These are phyloP conservation scores for Rheum nobile DNA, from an alignment of 148 eudicot species.

Conservation along the genomic window DNA sequence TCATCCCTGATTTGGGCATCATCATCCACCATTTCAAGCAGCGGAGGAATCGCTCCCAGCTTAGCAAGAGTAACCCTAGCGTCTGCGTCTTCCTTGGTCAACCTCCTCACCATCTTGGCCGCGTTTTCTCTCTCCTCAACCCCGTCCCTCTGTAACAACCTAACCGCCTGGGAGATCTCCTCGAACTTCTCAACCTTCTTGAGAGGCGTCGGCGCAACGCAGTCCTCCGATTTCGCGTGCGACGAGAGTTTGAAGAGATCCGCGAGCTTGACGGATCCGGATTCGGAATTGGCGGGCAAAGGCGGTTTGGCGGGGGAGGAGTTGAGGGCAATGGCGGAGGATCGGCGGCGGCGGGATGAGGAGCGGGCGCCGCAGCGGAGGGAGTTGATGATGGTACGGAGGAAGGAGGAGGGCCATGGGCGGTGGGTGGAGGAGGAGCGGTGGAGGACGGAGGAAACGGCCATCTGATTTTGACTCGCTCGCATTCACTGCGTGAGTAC, in stretches of 20 bases:
- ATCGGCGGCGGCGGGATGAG: not conserved
- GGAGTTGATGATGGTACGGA: slow-evolving; percentile 38
- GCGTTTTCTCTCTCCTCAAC: slow-evolving; percentile 34
- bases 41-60: slow-evolving; percentile 85
- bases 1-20: not conserved
- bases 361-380: slow-evolving; percentile 41
- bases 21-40: slow-evolving; percentile 42
- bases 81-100: slow-evolving; percentile 51
- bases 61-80: slow-evolving; percentile 53
- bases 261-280: slow-evolving; percentile 15
- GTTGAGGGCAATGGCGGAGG: not conserved
- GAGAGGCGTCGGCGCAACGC: slow-evolving; percentile 22
- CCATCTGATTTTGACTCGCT: not conserved
- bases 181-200: slow-evolving; percentile 25
- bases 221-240: not conserved
- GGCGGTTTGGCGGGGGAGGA: not conserved
- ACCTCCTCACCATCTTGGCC: slow-evolving; percentile 42
- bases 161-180: slow-evolving; percentile 48
- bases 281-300: not conserved
- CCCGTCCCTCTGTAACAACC: slow-evolving; percentile 26
- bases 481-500: not conserved
- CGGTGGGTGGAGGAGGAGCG: slow-evolving; percentile 5
- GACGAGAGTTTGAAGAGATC: slow-evolving; percentile 48
- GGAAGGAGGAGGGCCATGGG: slow-evolving; percentile 17
- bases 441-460: not conserved